Percentiles rank a stretch among this genome's conserved stretches.
These are phyloP conservation scores for Colletotrichum sp. DNA, from an alignment of 2,329 filamentous ascomycete genomes.

Conservation along the genomic window DNA sequence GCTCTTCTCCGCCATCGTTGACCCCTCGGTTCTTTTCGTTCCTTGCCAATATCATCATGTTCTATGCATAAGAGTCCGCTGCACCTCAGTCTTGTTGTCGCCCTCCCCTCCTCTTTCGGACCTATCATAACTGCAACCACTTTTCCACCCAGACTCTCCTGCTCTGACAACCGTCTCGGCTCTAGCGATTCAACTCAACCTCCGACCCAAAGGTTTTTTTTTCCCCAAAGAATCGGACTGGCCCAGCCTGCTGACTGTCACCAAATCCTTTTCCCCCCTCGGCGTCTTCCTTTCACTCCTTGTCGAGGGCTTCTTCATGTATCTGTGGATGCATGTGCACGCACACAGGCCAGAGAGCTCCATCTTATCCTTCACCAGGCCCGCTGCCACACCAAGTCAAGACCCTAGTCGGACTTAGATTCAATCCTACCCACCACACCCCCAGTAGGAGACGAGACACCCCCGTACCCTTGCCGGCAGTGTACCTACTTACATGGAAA, in stretches of 20 bases:
- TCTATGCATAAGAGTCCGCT: conserved; percentile 10
- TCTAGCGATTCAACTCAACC: neutral
- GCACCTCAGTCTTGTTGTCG: neutral
- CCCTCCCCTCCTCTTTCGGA: neutral
- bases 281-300: neutral
- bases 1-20: neutral
- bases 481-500: conserved; percentile 1
- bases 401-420: conserved; percentile 17
- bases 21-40: neutral
- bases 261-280: neutral
- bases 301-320: neutral
- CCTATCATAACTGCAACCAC: neutral
- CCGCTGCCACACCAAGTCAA: conserved; percentile 12
- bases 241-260: neutral
- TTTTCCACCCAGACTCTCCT: neutral
- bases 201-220: neutral
- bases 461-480: conserved; percentile 22
- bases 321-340: neutral
- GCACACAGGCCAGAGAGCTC: neutral
- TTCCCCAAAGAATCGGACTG: neutral
- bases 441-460: conserved; percentile 14
- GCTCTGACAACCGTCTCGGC: neutral
- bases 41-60: conserved; percentile 18
- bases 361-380: conserved; percentile 15
- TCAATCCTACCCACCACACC: conserved; percentile 21